Conservation (phyloP, 352 stramenopile genomes). For the Pythium pyrilobum region DNA sequence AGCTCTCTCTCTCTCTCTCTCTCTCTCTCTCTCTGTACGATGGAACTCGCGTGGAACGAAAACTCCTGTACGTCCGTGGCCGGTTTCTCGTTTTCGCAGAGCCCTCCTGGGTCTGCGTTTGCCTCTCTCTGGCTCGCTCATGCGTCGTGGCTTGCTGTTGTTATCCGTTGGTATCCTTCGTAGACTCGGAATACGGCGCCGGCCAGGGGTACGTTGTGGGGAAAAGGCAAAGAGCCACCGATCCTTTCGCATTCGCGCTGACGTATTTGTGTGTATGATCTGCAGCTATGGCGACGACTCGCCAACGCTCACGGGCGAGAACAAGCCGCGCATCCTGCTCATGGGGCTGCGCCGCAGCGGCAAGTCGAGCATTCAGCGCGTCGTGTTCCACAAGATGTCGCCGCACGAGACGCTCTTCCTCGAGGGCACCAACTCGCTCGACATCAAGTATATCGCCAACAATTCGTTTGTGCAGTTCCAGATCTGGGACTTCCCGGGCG, state of each 20-base stretch:
- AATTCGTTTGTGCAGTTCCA: conserved; percentile 98
- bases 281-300: conserved; percentile 64
- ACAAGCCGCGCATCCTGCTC: conserved; percentile 94
- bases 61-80: conserved; percentile 62
- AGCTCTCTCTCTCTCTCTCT: not conserved
- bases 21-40: conserved; percentile 8
- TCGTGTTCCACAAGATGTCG: conserved; percentile 99
- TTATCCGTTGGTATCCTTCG: not conserved
- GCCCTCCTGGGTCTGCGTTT: not conserved
- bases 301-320: conserved; percentile 76
- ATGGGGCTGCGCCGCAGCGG: conserved; percentile 94
- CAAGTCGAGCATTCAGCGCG: conserved; percentile 90
- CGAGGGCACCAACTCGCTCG: conserved; percentile 81
- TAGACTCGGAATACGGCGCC: conserved; percentile 38
- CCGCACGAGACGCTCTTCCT: conserved; percentile 98
- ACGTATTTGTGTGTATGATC: not conserved
- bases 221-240: not conserved
- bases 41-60: conserved; percentile 66
- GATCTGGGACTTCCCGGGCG: conserved; percentile 98
- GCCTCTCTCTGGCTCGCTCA: not conserved
- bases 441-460: conserved; percentile 97
- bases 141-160: not conserved
- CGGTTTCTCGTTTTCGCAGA: too few relatives aligned
- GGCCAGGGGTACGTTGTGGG: conserved; percentile 16
- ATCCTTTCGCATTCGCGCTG: not conserved